These are phyloP conservation scores for Besnoitia besnoiti DNA, from an alignment of 169 alveolate genomes.

Conservation along the genomic window DNA sequence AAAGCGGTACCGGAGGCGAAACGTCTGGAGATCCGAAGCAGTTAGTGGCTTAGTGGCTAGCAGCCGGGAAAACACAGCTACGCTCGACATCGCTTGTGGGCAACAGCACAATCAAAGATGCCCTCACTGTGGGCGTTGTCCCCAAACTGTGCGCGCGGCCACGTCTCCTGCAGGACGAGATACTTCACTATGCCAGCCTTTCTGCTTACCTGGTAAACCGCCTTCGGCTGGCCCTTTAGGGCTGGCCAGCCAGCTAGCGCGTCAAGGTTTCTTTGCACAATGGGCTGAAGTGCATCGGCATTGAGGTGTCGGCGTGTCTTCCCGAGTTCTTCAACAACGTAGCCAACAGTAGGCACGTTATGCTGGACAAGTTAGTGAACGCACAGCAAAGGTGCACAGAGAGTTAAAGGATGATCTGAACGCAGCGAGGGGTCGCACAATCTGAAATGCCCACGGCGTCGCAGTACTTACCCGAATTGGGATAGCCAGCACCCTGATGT, in stretches of 20 bases:
- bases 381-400: background rate
- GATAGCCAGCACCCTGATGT: slow-evolving; percentile 50
- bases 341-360: slow-evolving; percentile 86
- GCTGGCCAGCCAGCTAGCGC: slow-evolving; percentile 65
- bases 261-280: slow-evolving; percentile 69
- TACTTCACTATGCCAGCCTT: too few relatives aligned
- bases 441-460: background rate
- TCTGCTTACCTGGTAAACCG: slow-evolving; percentile 56
- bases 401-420: background rate
- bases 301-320: slow-evolving; percentile 70
- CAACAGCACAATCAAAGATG: too few relatives aligned
- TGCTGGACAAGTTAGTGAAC: slow-evolving; percentile 67
- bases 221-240: slow-evolving; percentile 64
- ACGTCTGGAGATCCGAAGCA: too few relatives aligned
- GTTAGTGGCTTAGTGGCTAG: too few relatives aligned
- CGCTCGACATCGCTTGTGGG: too few relatives aligned
- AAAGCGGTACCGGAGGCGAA: too few relatives aligned
- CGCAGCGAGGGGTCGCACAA: background rate
- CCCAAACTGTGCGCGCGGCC: too few relatives aligned
- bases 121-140: too few relatives aligned
- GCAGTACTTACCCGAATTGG: slow-evolving; percentile 57
- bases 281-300: slow-evolving; percentile 69
- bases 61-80: too few relatives aligned
- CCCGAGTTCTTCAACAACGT: slow-evolving; percentile 77
- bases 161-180: too few relatives aligned